Evolutionary conservation across 352 stramenopile species (phyloP), one percentile per base, ranked within the genome.

Genomic region (Hyaloperonospora arabidopsidis): DNA sequence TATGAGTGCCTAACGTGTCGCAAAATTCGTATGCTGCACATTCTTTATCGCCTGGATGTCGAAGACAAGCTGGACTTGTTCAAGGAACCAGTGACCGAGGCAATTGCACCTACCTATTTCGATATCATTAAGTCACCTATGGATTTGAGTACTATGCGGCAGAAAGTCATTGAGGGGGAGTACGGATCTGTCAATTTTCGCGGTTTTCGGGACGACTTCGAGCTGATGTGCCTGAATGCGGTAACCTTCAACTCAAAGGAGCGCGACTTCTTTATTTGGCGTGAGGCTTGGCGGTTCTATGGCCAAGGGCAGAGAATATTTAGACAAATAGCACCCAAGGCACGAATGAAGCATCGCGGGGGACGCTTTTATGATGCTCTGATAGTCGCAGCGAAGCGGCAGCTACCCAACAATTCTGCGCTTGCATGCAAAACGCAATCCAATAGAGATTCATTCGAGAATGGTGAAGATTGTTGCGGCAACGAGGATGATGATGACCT

Each of bases 221-320:
- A 98, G 66, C 69, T 98, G 6, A 93, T 98, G 68, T 96, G 92
- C 19, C 61, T 97, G 17, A 98, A 98, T 59, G 94, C 94, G 0
- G 76, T 98, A 7, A 96, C 89, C 23, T 98, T 98, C 66, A 98
- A 98, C 66, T 84, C 77, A 1, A 83, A 89, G 29, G 84, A 93
- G 44, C 79, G 79, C 7, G 79, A 95, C 17, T 95, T 91, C 36
- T 43, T 91, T 22, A 88, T 97, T 59, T 98, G 90, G 90, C 86
- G 87, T 19, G 89, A 97, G 63, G 88, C 92, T 3, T 96, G 90
- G 76, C 68, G 89, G 23, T 98, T 95, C 59, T 96, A 97, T 56
- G 74, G 87, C 1, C 81, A 87, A 57, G 85, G 83, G 11, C 65
- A 88, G 47, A 65, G 62, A 21, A 76, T 95, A 45, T 68, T 93